Evolutionary conservation across 106 monocot genomes (phyloP).

Genomic region (Xerophyta viscosa): DNA sequence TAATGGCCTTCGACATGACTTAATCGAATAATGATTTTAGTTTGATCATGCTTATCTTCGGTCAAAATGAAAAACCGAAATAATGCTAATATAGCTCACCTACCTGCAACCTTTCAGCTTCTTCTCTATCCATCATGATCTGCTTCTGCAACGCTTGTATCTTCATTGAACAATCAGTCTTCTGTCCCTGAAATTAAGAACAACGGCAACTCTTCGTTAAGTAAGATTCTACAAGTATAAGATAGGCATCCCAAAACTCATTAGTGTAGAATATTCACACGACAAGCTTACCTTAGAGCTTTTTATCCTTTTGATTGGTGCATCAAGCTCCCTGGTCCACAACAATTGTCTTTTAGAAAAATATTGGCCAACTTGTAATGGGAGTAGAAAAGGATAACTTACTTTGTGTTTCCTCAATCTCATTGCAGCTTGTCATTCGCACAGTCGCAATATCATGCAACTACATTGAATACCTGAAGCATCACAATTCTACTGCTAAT

Average conservation of each 20-base stretch:
- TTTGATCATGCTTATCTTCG: too few relatives aligned
- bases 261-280: too few relatives aligned
- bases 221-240: too few relatives aligned
- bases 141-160: slow-evolving; percentile 98
- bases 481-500: slow-evolving; percentile 66
- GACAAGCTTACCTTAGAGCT: slow-evolving; percentile 65
- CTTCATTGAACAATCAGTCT: slow-evolving; percentile 81
- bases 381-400: slow-evolving; percentile 2
- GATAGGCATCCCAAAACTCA: too few relatives aligned
- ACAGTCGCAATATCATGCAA: neutral
- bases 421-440: slow-evolving; percentile 94
- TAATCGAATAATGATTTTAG: too few relatives aligned
- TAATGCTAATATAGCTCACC: too few relatives aligned
- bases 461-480: slow-evolving; percentile 59
- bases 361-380: neutral
- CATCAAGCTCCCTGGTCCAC: slow-evolving; percentile 88
- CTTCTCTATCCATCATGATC: slow-evolving; percentile 89
- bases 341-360: slow-evolving; percentile 6
- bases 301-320: slow-evolving; percentile 75
- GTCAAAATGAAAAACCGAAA: too few relatives aligned
- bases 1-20: too few relatives aligned
- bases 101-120: slow-evolving; percentile 89
- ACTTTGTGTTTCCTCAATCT: slow-evolving; percentile 93
- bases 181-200: slow-evolving; percentile 46
- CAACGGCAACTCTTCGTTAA: too few relatives aligned